phyloP scores from a whole-genome alignment of 2,329 filamentous ascomycete genomes.

The Didymella pinodella region DNA sequence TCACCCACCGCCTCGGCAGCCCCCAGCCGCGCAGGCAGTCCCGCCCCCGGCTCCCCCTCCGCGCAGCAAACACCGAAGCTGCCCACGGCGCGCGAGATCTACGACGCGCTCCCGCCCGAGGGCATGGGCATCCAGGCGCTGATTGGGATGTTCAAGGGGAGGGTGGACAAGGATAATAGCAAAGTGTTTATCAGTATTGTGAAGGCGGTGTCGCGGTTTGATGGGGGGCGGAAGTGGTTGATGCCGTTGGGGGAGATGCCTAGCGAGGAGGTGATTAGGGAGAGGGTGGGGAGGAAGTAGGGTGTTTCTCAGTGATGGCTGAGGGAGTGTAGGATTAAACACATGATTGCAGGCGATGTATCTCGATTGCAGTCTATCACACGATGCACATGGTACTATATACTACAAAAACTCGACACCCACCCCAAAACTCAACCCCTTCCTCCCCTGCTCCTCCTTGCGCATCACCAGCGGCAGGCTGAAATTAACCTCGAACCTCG shows the following conservation, averaged over 20 bases:
- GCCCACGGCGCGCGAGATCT: constrained; percentile 54
- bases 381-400: background rate
- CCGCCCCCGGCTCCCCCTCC: constrained; percentile 43
- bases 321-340: no score
- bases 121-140: constrained; percentile 55
- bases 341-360: no score
- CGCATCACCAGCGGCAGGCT: constrained; percentile 83
- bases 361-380: no score
- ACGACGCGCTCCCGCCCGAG: constrained; percentile 53
- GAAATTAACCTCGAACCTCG: constrained; percentile 95
- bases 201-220: constrained; percentile 48
- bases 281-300: constrained; percentile 21
- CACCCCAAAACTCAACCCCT: constrained; percentile 93
- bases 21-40: constrained; percentile 63
- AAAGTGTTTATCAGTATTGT: constrained; percentile 56
- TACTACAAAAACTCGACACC: constrained; percentile 90
- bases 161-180: constrained; percentile 48
- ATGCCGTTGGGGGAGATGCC: constrained; percentile 44
- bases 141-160: constrained; percentile 53
- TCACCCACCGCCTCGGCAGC: constrained; percentile 68
- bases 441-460: constrained; percentile 84
- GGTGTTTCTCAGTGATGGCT: background rate
- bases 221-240: constrained; percentile 41
- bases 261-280: constrained; percentile 38
- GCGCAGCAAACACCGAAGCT: no score